Evolutionary conservation across 768 basidiomycete species (phyloP).

Genomic region (Serendipita sp.): DNA sequence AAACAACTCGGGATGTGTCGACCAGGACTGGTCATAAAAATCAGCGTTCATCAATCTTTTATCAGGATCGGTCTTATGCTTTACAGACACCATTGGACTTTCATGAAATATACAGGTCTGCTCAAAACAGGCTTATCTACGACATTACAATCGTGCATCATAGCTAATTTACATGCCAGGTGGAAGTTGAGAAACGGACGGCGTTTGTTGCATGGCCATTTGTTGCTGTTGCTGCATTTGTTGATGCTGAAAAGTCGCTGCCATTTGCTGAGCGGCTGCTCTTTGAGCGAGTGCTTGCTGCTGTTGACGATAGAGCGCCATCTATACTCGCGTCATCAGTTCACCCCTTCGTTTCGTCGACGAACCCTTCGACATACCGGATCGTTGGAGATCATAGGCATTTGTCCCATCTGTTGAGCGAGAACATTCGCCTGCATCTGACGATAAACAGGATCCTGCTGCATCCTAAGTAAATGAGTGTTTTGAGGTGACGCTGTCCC

Average conservation of each 20-base stretch:
- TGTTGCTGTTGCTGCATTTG: background rate
- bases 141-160: background rate
- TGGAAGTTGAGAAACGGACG: background rate
- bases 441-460: background rate
- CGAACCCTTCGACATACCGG: background rate
- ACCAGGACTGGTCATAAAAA: background rate
- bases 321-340: background rate
- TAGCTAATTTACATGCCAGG: too few species aligned
- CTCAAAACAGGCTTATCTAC: too few species aligned
- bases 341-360: background rate
- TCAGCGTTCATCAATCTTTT: background rate
- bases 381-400: background rate
- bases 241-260: background rate
- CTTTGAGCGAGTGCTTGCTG: constrained; percentile 1
- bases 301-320: background rate
- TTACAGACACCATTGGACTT: too few species aligned
- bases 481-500: background rate
- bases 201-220: background rate
- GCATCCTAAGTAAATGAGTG: background rate
- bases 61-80: background rate
- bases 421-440: background rate
- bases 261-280: constrained; percentile 3
- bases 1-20: constrained; percentile 21
- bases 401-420: background rate
- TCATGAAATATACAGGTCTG: too few species aligned